Evolutionary conservation across 2,329 filamentous ascomycete genomes (phyloP), one percentile per base, ranked within the genome.

Genomic region (Colletotrichum camelliae): DNA sequence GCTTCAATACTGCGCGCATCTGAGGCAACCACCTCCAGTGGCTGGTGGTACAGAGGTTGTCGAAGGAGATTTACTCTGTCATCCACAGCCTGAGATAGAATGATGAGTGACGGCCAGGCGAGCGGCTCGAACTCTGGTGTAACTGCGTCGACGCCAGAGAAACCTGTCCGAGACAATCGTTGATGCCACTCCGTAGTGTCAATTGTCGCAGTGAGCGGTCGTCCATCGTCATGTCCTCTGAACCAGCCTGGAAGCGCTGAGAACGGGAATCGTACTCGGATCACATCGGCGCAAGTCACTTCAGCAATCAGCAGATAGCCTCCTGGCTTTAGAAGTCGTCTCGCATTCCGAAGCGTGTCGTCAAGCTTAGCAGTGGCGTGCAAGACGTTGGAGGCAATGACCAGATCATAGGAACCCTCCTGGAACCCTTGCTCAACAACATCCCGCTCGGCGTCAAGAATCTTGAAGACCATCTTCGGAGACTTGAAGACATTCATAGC

Each of bases 361-460:
- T 80, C 55, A 5, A 82, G 74, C 5, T 70, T 71, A 15, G 62
- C 74, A 2, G 81, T 82, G 10, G 81, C 82, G 39, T 83, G 81
- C 2, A 83, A 48, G 15, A 81, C 81, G 55, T 81, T 81, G 3
- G 81, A 74, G 10, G 82, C 80, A 35, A 83, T 37, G 52, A 84
- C 67, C 3, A 84, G 66, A 65, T 83, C 82, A 67, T 80, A 84
- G 5, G 70, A 74, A 0, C 72, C 70, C 2, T 69, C 67, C 9
- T 79, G 74, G 58, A 82, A 83, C 7, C 81, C 82, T 52, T 83
- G 82, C 16, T 78, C 77, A 7, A 77, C 10, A 0, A 81, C 79
- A 39, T 81, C 78, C 18, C 75, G 74, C 70, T 82, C 77, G 31
- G 84, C 80, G 62, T 87, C 82, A 2, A 87, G 79, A 13, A 77